Evolutionary conservation across 805 yeast genomes (phyloP), one percentile per base, ranked within the genome.

Genomic region (Huiozyma naganishii): DNA sequence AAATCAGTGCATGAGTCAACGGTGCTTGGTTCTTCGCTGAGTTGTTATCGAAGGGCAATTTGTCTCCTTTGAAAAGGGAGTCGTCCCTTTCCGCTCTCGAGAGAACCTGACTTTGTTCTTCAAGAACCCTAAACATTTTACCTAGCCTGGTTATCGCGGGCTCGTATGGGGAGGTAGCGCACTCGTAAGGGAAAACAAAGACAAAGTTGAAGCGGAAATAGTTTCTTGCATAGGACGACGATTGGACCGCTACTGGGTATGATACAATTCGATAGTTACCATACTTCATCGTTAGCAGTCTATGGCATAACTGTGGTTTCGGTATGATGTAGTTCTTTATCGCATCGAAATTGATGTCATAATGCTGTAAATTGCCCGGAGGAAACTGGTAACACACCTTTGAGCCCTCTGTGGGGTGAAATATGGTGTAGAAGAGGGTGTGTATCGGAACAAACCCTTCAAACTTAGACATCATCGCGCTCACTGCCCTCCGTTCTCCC

Each of bases 371-470:
- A 45, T 59, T 54, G 33, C 87, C 85, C 35, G 79, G 77, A 2
- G 98, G 98, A 0, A 87, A 94, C 59, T 92, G 96, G 54, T 83
- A 84, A 5, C 84, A 74, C 6, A 90, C 89, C 63, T 88, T 87
- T 0, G 97, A 82, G 1, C 98, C 98, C 55, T 88, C 95, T 0
- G 92, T 84, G 0, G 97, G 97, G 55, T 92, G 97, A 64, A 92
- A 92, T 0, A 85, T 86, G 0, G 96, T 79, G 61, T 86, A 92
- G 61, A 92, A 89, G 38, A 88, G 70, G 1, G 96, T 92, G 45
- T 77, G 71, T 12, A 92, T 87, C n/a, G 95, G 95, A 6, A 81
- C 83, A 57, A 89, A 88, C 17, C 95, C 95, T 61, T 56, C 58
- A 37, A 60, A 61, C n/a, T 48, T 51, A 29, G 48, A 49, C n/a